Base-by-base conservation (phyloP, 1,284 basidiomycete species). In the Papiliotrema nemorosa region DNA sequence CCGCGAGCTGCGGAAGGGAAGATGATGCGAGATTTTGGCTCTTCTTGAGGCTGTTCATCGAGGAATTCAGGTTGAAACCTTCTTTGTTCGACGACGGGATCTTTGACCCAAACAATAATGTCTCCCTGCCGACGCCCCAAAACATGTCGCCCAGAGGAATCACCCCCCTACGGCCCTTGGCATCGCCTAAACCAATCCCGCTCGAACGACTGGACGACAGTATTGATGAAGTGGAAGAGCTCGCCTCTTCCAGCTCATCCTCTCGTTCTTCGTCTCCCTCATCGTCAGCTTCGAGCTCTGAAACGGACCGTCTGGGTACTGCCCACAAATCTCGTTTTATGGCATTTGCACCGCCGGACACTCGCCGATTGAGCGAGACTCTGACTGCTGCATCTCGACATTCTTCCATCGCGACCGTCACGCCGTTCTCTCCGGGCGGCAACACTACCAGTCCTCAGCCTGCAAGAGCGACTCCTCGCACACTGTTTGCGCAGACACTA, bases 21-120 rank as follows among this genome's bases (percentile, higher is more conserved):
- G 78, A 82, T 16, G 81, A 82, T 4, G 84, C 84, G 0, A 82
- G 87, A 59, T 77, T 80, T 2, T 90, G 88, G 88, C 60, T 82
- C 14, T 74, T 88, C 6, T 69, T 90, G 13, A 78, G 77, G 14
- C 80, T 81, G 5, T 76, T 85, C 2, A 73, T 89, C 20, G 77
- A 71, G 31, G 70, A 73, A 53, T 70, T 71, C 40, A 47, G 52
- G 12, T 9, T 54, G 1, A 50, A 52, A 20, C 47, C 41, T 2
- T 35, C 41, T 2, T 37, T 54, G 3, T 67, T 66, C 52, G 62
- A 66, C 48, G 64, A 68, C 46, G 55, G 47, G 16, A 56, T 65
- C 0, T 65, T 65, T 38, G 42, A 49, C 14, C 25, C 54, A 20
- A 34, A 36, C 22, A 16, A 35, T 5, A 47, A 46, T 0, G 50